Evolutionary conservation across 192 early-diverging fungal genomes (phyloP), one percentile per base, ranked within the genome.

Genomic region (Diversispora epigaea): DNA sequence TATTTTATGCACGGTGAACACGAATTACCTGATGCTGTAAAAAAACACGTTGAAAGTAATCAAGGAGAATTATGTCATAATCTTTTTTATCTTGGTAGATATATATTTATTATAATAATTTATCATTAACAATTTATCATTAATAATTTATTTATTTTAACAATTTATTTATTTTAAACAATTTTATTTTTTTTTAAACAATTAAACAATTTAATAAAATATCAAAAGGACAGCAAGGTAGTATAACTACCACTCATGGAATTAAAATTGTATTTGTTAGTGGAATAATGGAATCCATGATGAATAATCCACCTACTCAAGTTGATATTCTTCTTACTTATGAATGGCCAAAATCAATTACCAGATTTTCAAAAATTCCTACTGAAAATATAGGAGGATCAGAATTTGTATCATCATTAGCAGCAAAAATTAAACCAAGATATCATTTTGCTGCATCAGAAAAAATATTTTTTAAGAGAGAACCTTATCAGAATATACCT

Each of bases 361-460:
- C 19, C 1, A 61, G 12, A 22, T 50, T 41, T 32, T 67, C 52
- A 1, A 45, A 10, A 41, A 54, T 15, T 44, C 14, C 0, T 45
- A 63, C 17, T 57, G 54, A 2, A 14, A 44, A 40, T 41, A 52
- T 39, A 46, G 62, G 25, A 52, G 73, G 56, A 47, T 77, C 32
- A 62, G 54, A 17, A 68, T 65, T 11, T 79, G 80, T 93, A 15
- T 82, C 91, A 10, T 73, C 73, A 7, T 55, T 88, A 1, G 86
- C 80, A 0, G 65, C 78, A 5, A 76, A 77, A 2, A 77, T 91
- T 40, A 88, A 91, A 79, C 96, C 96, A 5, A 86, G 94, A 21
- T 98, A 98, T 79, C 96, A 96, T 78, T 95, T 98, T 86, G 90
- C 92, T 39, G 76, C 87, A 1, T 83, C 85, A 1, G 88, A 87